Evolutionary conservation across 2,329 filamentous ascomycete species (phyloP).

Genomic region (Colletotrichum liaoningense): DNA sequence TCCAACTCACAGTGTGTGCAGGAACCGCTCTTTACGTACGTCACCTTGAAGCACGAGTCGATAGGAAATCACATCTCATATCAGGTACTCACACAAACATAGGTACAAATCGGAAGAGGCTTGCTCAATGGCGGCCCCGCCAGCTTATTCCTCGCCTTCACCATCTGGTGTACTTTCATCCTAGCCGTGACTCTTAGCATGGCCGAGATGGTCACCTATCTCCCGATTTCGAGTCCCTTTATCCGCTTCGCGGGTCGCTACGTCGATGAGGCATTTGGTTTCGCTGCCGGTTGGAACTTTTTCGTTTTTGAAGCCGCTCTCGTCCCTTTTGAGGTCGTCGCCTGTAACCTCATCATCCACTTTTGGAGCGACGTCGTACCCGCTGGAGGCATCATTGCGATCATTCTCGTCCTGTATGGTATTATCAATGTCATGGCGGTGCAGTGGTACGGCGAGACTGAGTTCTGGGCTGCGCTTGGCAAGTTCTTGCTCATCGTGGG

Average conservation of each 20-base stretch:
- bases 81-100: slow-evolving; percentile 35
- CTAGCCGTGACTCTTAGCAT: slow-evolving; percentile 70
- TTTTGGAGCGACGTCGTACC: slow-evolving; percentile 73
- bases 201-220: slow-evolving; percentile 82
- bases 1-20: background rate
- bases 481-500: slow-evolving; percentile 80
- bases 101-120: slow-evolving; percentile 67
- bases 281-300: slow-evolving; percentile 80
- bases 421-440: slow-evolving; percentile 79
- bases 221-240: slow-evolving; percentile 82
- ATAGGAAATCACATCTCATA: background rate
- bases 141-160: slow-evolving; percentile 69
- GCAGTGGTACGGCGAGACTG: slow-evolving; percentile 80
- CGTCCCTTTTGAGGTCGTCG: slow-evolving; percentile 76
- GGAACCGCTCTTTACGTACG: slow-evolving; percentile 35
- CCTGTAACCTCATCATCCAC: slow-evolving; percentile 71
- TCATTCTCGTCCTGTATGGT: slow-evolving; percentile 58
- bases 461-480: slow-evolving; percentile 79
- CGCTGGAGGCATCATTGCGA: slow-evolving; percentile 70
- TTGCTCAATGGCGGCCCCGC: slow-evolving; percentile 69
- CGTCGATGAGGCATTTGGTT: slow-evolving; percentile 80
- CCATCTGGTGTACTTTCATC: slow-evolving; percentile 71
- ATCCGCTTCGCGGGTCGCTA: slow-evolving; percentile 81
- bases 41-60: background rate
- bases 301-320: slow-evolving; percentile 77